A percentile compares a stretch with the other conserved stretches of the same genome.
Conservation (phyloP, 108 stramenopile genomes). For the Nitzschia putrida region DNA sequence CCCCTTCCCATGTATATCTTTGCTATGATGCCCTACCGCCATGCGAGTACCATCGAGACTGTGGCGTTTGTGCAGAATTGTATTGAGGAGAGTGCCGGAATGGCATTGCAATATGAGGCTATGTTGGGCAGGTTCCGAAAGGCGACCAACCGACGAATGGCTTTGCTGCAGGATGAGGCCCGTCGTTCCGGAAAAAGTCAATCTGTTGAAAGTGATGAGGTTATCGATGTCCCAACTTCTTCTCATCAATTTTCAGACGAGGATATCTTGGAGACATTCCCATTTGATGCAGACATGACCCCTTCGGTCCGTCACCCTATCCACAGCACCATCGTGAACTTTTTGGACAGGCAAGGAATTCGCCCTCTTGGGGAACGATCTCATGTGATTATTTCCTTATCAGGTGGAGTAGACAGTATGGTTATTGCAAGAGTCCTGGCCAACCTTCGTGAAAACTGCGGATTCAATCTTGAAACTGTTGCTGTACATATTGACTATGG, state of each 20-base stretch:
- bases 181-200: constrained; percentile 39
- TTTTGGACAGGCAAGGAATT: constrained; percentile 47
- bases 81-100: constrained; percentile 37
- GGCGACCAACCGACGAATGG: constrained; percentile 82
- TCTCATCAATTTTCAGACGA: constrained; percentile 51
- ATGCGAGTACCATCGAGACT: constrained; percentile 63
- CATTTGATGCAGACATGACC: constrained; percentile 75
- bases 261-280: constrained; percentile 72
- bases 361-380: constrained; percentile 1
- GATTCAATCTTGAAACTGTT: constrained; percentile 49
- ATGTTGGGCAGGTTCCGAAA: constrained; percentile 84
- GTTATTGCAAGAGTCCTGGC: constrained; percentile 87
- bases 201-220: constrained; percentile 18
- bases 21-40: constrained; percentile 83
- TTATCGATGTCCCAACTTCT: background rate
- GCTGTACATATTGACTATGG: constrained; percentile 96
- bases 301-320: constrained; percentile 54
- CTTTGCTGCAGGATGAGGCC: constrained; percentile 72
- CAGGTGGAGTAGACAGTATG: constrained; percentile 99
- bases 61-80: constrained; percentile 58
- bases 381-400: constrained; percentile 83
- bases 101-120: constrained; percentile 54
- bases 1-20: constrained; percentile 79
- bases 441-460: constrained; percentile 48
- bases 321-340: constrained; percentile 63